phyloP scores from a whole-genome alignment of 768 basidiomycete species.

The Dacryopinax primogenitus region DNA sequence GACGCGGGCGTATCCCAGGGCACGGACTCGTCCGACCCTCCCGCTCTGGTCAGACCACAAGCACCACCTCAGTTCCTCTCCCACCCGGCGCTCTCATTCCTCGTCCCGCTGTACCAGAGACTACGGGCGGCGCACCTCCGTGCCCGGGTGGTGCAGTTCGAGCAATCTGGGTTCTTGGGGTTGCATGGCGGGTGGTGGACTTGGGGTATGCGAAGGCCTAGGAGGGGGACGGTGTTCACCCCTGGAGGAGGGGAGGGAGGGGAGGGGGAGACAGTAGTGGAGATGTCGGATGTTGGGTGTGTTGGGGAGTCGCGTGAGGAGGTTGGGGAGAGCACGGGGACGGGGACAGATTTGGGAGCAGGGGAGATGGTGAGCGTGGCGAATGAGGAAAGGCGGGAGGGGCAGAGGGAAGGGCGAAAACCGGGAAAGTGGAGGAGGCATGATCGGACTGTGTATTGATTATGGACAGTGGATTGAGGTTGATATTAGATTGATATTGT shows the following conservation, averaged over 20 bases:
- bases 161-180: constrained; percentile 1
- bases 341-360: neutral
- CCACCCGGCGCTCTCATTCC: neutral
- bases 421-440: constrained; percentile 7
- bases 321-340: neutral
- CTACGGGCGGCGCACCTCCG: neutral
- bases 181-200: neutral
- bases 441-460: constrained; percentile 3
- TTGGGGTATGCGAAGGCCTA: neutral
- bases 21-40: no score
- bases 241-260: neutral
- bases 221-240: neutral
- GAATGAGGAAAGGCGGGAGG: neutral
- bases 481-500: no score
- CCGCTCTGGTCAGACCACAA: neutral
- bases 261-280: neutral
- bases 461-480: no score
- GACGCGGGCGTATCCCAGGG: no score
- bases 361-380: neutral
- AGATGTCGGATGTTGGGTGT: neutral
- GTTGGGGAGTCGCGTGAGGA: neutral
- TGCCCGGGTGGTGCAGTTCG: neutral
- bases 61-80: neutral
- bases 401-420: neutral
- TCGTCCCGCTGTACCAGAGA: neutral